These are phyloP conservation scores for Coemansia umbellata DNA, from an alignment of 192 early-diverging fungal genomes.

Conservation along the genomic window DNA sequence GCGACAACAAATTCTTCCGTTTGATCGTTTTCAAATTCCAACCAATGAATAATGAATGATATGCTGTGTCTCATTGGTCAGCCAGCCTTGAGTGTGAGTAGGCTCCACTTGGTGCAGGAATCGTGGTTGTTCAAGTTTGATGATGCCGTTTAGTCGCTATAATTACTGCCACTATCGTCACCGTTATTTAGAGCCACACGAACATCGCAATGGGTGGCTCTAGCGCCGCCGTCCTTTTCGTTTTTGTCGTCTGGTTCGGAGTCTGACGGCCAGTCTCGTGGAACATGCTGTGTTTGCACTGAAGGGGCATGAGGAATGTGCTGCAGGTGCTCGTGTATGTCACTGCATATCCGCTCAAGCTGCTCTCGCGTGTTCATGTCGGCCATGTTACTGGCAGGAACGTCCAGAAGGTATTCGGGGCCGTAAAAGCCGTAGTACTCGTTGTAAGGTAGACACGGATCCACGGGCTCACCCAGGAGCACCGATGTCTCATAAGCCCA, in stretches of 20 bases:
- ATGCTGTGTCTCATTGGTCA: no score
- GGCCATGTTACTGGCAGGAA: constrained; percentile 77
- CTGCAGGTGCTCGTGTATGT: constrained; percentile 61
- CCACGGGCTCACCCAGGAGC: constrained; percentile 63
- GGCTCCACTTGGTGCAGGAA: no score
- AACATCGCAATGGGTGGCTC: no score
- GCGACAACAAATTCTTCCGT: no score
- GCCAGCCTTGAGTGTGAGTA: no score
- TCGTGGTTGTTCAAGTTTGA: no score
- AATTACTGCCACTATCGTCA: constrained; percentile 17
- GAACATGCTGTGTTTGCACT: constrained; percentile 81
- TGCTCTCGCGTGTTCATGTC: constrained; percentile 84
- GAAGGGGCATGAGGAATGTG: constrained; percentile 62
- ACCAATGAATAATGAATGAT: no score
- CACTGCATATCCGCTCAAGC: constrained; percentile 66
- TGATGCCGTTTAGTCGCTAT: constrained; percentile 17
- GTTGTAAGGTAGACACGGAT: constrained; percentile 71
- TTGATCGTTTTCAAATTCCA: no score
- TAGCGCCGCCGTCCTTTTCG: background rate
- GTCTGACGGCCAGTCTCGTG: constrained; percentile 47
- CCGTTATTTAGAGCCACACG: background rate
- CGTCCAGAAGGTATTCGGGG: constrained; percentile 83
- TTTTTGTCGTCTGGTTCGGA: constrained; percentile 9
- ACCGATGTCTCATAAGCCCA: constrained; percentile 96
- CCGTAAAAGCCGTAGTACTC: constrained; percentile 89